Percentiles rank a stretch among this genome's conserved stretches.
phyloP scores from a whole-genome alignment of 768 basidiomycete species.

The Tulasnella sp. region DNA sequence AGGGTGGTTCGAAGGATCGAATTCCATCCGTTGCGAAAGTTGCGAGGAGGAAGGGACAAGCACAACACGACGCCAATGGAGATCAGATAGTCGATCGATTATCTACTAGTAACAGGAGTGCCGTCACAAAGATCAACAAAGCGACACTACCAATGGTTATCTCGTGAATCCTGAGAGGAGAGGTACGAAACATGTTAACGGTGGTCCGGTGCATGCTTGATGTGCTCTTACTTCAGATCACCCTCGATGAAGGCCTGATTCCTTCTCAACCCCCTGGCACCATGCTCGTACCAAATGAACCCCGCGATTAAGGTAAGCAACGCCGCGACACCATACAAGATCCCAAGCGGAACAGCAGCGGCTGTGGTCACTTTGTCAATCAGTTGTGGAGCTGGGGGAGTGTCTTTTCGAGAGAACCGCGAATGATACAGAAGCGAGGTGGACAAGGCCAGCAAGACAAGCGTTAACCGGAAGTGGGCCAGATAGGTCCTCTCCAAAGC shows the following conservation, averaged over 20 bases:
- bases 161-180: neutral
- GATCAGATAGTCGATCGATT: too few species aligned
- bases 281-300: neutral
- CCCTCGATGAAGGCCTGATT: neutral
- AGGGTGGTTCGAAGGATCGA: slow-evolving; percentile 51
- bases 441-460: neutral
- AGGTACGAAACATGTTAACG: neutral
- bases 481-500: neutral
- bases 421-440: neutral
- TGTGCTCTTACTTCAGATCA: neutral
- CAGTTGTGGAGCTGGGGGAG: neutral
- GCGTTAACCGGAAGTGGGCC: neutral
- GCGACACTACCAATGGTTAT: neutral
- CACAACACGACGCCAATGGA: too few species aligned
- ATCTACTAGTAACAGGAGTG: too few species aligned
- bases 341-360: neutral
- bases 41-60: too few species aligned
- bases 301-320: neutral
- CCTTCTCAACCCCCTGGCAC: neutral
- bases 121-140: neutral
- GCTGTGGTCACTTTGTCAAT: neutral
- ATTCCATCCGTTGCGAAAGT: too few species aligned
- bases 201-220: neutral
- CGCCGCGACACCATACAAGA: neutral
- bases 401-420: neutral